Percentiles rank a stretch among this genome's conserved stretches.
phyloP scores from a whole-genome alignment of 164 flowering plant genomes.

The Brasenia schreberi region DNA sequence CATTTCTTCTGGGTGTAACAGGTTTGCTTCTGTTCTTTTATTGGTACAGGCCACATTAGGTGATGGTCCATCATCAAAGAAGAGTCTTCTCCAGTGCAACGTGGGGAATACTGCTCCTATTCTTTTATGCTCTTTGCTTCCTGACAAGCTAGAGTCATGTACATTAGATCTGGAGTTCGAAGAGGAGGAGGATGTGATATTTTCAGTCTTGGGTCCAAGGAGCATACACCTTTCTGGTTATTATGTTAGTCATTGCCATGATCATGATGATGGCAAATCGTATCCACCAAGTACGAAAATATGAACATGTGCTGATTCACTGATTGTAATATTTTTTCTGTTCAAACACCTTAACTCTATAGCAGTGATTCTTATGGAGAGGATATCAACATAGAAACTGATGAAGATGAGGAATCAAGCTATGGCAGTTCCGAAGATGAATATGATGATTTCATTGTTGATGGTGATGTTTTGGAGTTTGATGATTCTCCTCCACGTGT shows the following conservation, averaged over 20 bases:
- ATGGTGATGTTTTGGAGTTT: conserved; percentile 26
- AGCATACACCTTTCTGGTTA: conserved; percentile 83
- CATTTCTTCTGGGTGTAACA: too few relatives aligned
- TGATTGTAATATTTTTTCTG: conserved; percentile 4
- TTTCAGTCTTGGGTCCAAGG: conserved; percentile 64
- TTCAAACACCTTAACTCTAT: conserved; percentile 13
- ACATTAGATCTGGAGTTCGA: conserved; percentile 68
- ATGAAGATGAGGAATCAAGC: conserved; percentile 31
- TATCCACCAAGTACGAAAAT: conserved; percentile 30
- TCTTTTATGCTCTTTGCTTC: conserved; percentile 59
- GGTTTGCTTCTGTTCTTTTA: neutral
- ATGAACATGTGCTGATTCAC: too few relatives aligned
- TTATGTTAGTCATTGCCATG: conserved; percentile 22
- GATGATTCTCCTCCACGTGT: conserved; percentile 36
- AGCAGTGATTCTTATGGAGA: conserved; percentile 58
- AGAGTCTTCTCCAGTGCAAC: conserved; percentile 43
- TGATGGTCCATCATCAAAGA: conserved; percentile 36
- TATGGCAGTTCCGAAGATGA: conserved; percentile 37
- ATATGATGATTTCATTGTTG: conserved; percentile 41
- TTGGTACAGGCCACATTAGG: conserved; percentile 72
- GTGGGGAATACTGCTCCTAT: conserved; percentile 52
- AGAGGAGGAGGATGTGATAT: conserved; percentile 45
- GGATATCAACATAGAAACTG: conserved; percentile 38
- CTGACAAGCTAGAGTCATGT: conserved; percentile 49
- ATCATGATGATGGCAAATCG: conserved; percentile 33